Percentiles rank a stretch among this genome's conserved stretches.
These are phyloP conservation scores for Mycena pura DNA, from an alignment of 768 basidiomycete species.

Conservation along the genomic window DNA sequence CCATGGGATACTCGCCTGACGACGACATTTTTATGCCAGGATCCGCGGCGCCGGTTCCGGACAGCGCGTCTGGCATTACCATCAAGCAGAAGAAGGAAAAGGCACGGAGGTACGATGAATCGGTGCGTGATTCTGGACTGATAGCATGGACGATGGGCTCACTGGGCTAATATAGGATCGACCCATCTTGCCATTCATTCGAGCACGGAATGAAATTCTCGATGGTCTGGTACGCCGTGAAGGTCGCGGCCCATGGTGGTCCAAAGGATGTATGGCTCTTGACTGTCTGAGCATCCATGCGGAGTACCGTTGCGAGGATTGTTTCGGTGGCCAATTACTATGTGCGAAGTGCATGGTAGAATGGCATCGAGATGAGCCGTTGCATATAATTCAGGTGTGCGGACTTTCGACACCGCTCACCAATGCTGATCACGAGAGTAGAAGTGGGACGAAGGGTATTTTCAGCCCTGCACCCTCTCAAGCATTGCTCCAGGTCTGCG, in stretches of 20 bases:
- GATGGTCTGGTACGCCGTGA: constrained; percentile 21
- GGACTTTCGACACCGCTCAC: neutral
- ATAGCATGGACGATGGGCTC: too few relatives aligned
- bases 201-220: constrained; percentile 6
- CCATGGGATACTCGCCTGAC: neutral
- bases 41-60: too few relatives aligned
- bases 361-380: constrained; percentile 15
- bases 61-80: too few relatives aligned
- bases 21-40: neutral
- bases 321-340: constrained; percentile 10
- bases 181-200: neutral
- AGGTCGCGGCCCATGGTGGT: constrained; percentile 22
- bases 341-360: constrained; percentile 23
- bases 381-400: constrained; percentile 29
- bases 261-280: constrained; percentile 2
- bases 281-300: neutral
- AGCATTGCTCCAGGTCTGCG: neutral
- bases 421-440: neutral
- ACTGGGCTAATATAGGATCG: too few relatives aligned
- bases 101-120: too few relatives aligned
- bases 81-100: too few relatives aligned
- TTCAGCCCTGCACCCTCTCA: neutral
- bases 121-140: too few relatives aligned
- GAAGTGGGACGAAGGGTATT: constrained; percentile 28
- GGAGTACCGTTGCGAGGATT: constrained; percentile 21